Conservation (phyloP, 306 rosid genomes). For the Trichosanthes truncata region DNA sequence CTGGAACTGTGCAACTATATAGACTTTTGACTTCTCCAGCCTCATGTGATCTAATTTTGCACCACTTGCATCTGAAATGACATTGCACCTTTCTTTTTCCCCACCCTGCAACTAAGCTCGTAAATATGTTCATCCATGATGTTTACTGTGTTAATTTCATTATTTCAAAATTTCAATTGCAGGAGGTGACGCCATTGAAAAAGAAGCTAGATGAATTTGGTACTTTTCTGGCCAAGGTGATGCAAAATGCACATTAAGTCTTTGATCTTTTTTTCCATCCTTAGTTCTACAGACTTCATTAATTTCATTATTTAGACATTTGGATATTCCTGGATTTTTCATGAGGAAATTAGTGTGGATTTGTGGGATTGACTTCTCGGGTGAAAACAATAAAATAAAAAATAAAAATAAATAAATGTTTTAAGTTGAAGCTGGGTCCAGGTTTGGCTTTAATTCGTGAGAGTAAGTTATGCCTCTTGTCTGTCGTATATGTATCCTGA, state of each 20-base stretch:
- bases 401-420: not conserved
- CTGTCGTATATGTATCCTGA: not conserved
- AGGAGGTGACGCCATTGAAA: constrained; percentile 95
- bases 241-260: not conserved
- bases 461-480: not conserved
- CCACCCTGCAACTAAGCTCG: not conserved
- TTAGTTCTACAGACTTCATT: not conserved
- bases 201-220: constrained; percentile 97
- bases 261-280: constrained; percentile 12
- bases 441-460: not conserved
- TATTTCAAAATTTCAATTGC: constrained; percentile 26
- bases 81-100: not conserved
- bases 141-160: constrained; percentile 3
- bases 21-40: not conserved
- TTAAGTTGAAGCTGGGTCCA: not conserved
- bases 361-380: not conserved
- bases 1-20: not conserved
- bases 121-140: not conserved
- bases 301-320: not conserved
- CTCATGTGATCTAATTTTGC: not conserved
- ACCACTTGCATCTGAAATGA: not conserved
- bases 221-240: constrained; percentile 91
- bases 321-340: not conserved
- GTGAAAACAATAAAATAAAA: not conserved
- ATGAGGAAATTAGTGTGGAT: not conserved